Percentiles rank a stretch among this genome's conserved stretches.
Evolutionary conservation across 2,329 filamentous ascomycete species (phyloP).

Genomic region (Ilyonectria mors-panacis): DNA sequence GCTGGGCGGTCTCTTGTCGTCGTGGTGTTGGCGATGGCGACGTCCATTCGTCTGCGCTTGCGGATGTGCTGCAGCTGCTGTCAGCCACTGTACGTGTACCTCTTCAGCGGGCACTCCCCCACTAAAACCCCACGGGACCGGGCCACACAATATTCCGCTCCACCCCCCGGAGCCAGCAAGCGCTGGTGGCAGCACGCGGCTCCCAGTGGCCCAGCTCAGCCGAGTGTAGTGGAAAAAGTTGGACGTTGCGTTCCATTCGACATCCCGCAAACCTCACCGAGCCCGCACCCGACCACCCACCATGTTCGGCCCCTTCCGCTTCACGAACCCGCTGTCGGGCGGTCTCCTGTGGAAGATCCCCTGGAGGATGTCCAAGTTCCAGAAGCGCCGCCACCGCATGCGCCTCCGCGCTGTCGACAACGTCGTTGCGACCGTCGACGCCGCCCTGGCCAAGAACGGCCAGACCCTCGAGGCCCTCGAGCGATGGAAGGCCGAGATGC

Average conservation of each 20-base stretch:
- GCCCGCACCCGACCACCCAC: slow-evolving; percentile 45
- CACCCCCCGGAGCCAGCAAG: slow-evolving; percentile 38
- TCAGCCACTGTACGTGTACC: slow-evolving; percentile 10
- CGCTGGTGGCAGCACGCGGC: slow-evolving; percentile 30
- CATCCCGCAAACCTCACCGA: slow-evolving; percentile 27
- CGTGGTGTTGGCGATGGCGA: slow-evolving; percentile 17
- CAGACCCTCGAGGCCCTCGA: slow-evolving; percentile 83
- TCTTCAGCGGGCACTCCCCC: slow-evolving; percentile 11
- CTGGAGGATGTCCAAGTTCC: slow-evolving; percentile 92
- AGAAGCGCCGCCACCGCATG: slow-evolving; percentile 89
- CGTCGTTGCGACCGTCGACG: slow-evolving; percentile 87
- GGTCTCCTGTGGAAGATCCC: slow-evolving; percentile 97
- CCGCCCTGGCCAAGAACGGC: slow-evolving; percentile 81
- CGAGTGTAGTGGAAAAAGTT: slow-evolving; percentile 41
- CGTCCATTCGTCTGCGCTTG: slow-evolving; percentile 14
- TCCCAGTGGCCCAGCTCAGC: slow-evolving; percentile 29
- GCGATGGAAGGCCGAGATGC: slow-evolving; percentile 96
- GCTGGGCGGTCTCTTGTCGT: neutral
- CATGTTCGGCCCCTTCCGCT: slow-evolving; percentile 90
- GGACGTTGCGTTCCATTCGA: slow-evolving; percentile 37
- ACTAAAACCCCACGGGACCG: slow-evolving; percentile 28
- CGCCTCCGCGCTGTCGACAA: slow-evolving; percentile 88
- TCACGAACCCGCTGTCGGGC: slow-evolving; percentile 81
- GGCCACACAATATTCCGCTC: slow-evolving; percentile 50
- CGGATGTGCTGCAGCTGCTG: slow-evolving; percentile 6